Evolutionary conservation across 495 filamentous ascomycete genomes (phyloP).

Genomic region (Aspergillus biplanus): DNA sequence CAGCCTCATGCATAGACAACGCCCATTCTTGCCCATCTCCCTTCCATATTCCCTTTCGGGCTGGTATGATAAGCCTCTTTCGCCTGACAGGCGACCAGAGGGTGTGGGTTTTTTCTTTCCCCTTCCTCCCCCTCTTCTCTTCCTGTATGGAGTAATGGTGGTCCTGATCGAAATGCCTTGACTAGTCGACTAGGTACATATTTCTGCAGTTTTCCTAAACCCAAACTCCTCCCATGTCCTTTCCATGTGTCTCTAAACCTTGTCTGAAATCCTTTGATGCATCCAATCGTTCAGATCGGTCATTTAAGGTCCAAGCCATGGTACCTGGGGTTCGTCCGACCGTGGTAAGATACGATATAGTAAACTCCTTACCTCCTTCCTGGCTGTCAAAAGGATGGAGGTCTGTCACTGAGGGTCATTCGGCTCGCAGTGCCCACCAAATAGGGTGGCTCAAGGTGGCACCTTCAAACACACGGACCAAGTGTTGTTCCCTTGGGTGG

Average conservation of each 20-base stretch:
- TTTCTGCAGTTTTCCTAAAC: not conserved
- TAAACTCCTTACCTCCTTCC: not conserved
- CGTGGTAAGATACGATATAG: not conserved
- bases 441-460: slow-evolving; percentile 1
- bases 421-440: not conserved
- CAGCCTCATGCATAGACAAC: slow-evolving; percentile 19
- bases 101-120: not conserved
- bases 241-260: slow-evolving; percentile 3
- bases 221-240: slow-evolving; percentile 1
- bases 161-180: too few relatives aligned
- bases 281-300: not conserved
- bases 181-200: not conserved
- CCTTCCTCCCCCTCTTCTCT: not conserved
- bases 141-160: not conserved
- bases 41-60: not conserved
- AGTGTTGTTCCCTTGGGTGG: slow-evolving; percentile 25
- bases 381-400: not conserved
- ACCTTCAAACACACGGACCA: slow-evolving; percentile 23
- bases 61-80: slow-evolving; percentile 15
- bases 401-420: too few relatives aligned
- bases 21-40: not conserved
- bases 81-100: not conserved
- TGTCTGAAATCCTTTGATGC: slow-evolving; percentile 1
- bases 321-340: not conserved
- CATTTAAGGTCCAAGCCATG: not conserved